Evolutionary conservation across 2,329 filamentous ascomycete species (phyloP), one percentile per base, ranked within the genome.

Genomic region (Cordyceps tenuipes): DNA sequence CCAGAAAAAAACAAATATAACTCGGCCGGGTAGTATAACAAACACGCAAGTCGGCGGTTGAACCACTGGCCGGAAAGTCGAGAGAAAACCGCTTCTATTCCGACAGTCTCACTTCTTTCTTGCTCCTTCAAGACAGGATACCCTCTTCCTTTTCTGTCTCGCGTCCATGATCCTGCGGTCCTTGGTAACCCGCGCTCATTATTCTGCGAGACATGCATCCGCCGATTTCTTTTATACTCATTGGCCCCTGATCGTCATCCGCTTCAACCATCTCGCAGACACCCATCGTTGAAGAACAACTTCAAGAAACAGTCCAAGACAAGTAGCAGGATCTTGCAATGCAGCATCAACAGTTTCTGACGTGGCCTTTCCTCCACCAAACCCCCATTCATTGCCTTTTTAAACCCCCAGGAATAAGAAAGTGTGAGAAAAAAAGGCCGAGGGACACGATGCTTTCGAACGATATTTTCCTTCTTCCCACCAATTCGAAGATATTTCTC

Each of bases 1-100:
- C 57, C 57, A 60, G 44, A 60, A 54, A 46, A 53, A 48, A 26
- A 52, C 36, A 46, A 23, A 17, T 44, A 43, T 31, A 59, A 26
- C 8, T 26, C 48, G 52, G 48, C 57, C 47, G 46, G 23, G 17
- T 59, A 13, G 10, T 12, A 31, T 43, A 43, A 13, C 21, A 50
- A 50, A 29, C 39, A n/a, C 19, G 17, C 21, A 41, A 57, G 31
- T 41, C 55, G 19, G 50, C 46, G 43, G 55, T 57, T 50, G 34
- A 44, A 10, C 23, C 9, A 43, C 17, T 43, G 51, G 43, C 31
- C 36, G 43, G 26, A 36, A 43, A 47, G 13, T 19, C 54, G 44
- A 54, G 21, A 19, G 10, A 44, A 54, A 54, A 44, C 13, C 52
- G 39, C 23, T 44, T 54, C 52, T 54, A 54, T 54, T 31, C 39